These are phyloP conservation scores for Venturia effusa DNA, from an alignment of 2,329 filamentous ascomycete genomes.

Conservation along the genomic window DNA sequence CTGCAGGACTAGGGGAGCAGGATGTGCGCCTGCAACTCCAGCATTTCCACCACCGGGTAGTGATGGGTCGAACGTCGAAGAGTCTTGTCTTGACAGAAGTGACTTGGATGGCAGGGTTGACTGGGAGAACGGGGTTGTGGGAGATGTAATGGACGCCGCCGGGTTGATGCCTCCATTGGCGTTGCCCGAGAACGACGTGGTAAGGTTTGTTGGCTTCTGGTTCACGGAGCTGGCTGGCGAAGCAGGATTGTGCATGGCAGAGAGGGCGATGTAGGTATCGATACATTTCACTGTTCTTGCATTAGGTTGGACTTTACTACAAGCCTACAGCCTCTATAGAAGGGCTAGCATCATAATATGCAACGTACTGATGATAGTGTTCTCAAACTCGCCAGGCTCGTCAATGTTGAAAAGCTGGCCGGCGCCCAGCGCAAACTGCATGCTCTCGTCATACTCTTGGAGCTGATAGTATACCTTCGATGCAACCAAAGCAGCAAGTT, in stretches of 20 bases:
- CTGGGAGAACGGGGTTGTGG: slow-evolving; percentile 91
- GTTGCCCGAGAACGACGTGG: slow-evolving; percentile 65
- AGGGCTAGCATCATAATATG: background rate
- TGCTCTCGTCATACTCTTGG: slow-evolving; percentile 97
- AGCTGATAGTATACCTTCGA: slow-evolving; percentile 99
- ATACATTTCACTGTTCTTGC: slow-evolving; percentile 67
- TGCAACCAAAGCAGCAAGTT: slow-evolving; percentile 85
- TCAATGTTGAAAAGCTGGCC: slow-evolving; percentile 93
- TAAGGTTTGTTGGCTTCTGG: slow-evolving; percentile 54
- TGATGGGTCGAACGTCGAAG: slow-evolving; percentile 46
- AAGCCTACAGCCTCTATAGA: background rate
- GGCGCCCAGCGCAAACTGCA: slow-evolving; percentile 92
- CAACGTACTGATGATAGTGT: slow-evolving; percentile 78
- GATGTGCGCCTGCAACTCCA: slow-evolving; percentile 42
- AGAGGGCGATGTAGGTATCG: slow-evolving; percentile 88
- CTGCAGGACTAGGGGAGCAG: slow-evolving; percentile 55
- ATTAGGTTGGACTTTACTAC: background rate
- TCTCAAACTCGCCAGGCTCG: slow-evolving; percentile 86
- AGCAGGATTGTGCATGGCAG: slow-evolving; percentile 47
- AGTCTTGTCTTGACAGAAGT: slow-evolving; percentile 73
- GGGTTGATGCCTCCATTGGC: slow-evolving; percentile 54
- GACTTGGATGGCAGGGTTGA: slow-evolving; percentile 90
- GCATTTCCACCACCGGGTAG: slow-evolving; percentile 46
- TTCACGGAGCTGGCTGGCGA: slow-evolving; percentile 36
- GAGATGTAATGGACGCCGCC: slow-evolving; percentile 62